These are phyloP conservation scores for Backusella parvicylindrica DNA, from an alignment of 192 early-diverging fungal species.

Conservation along the genomic window DNA sequence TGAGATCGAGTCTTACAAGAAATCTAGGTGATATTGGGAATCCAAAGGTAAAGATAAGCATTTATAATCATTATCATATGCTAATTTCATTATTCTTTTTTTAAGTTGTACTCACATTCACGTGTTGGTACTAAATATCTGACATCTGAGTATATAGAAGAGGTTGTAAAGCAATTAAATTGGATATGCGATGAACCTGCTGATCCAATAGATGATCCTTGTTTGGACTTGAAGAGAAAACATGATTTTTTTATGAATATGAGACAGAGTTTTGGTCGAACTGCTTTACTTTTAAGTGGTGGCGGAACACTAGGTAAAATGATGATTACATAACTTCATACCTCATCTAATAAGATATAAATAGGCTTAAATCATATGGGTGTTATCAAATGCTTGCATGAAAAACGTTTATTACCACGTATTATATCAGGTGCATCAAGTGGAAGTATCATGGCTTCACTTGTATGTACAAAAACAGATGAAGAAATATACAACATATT, in stretches of 20 bases:
- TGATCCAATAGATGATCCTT: slow-evolving; percentile 3
- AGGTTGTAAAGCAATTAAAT: slow-evolving; percentile 70
- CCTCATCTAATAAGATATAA: background rate
- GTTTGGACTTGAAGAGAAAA: slow-evolving; percentile 59
- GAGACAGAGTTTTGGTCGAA: slow-evolving; percentile 80
- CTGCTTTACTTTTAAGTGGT: slow-evolving; percentile 84
- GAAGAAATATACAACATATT: slow-evolving; percentile 63
- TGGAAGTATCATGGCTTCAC: slow-evolving; percentile 82
- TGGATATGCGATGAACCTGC: slow-evolving; percentile 54
- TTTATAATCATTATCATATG: background rate
- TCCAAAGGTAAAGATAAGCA: slow-evolving; percentile 37
- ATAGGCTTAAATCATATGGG: slow-evolving; percentile 79
- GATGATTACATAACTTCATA: background rate
- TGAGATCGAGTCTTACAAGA: slow-evolving; percentile 62
- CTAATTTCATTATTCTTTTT: background rate
- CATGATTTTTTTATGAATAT: slow-evolving; percentile 74
- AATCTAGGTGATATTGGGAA: slow-evolving; percentile 79
- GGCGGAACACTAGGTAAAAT: slow-evolving; percentile 79
- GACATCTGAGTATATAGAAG: slow-evolving; percentile 76
- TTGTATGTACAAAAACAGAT: slow-evolving; percentile 79
- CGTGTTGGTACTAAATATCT: slow-evolving; percentile 69
- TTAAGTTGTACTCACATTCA: slow-evolving; percentile 68
- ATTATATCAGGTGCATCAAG: slow-evolving; percentile 86
- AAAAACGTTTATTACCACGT: slow-evolving; percentile 70
- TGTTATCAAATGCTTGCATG: slow-evolving; percentile 69